Evolutionary conservation across 805 yeast species (phyloP), one percentile per base, ranked within the genome.

Genomic region (Candida takata): DNA sequence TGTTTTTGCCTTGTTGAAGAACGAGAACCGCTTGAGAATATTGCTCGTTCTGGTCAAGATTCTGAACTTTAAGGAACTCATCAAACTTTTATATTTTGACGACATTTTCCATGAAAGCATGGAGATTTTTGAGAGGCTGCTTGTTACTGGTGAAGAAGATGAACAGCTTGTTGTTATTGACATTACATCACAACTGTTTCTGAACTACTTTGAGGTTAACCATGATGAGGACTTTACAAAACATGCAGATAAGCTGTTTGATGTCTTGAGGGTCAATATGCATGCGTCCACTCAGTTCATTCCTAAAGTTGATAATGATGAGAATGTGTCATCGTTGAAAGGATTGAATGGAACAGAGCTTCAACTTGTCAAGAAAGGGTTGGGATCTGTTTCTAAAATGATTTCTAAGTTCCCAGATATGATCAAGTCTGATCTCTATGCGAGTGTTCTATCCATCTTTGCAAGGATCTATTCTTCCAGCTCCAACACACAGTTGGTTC

Each of bases 161-260:
- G 79, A 78, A 40, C 74, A 72, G 32, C 33, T 54, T 3, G 50
- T 64, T 0, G 52, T 79, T 8, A 58, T 77, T 20, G 76, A 74
- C n/a, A 71, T 84, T 19, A 74, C 80, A 13, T 60, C 70, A 20
- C 70, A 69, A 33, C 61, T 82, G 18, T 78, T 80, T 35, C 53
- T 65, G 26, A 58, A 67, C 13, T 70, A 69, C 45, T 61, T 69
- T 19, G 61, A 53, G 21, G 36, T 35, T 4, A 54, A 56, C 13
- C 42, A 55, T 2, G 56, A 60, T 2, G 74, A 70, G 8, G 67
- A 62, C 25, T 62, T 76, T 37, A 61, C 70, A 24, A 58, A 64
- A 20, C 79, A 77, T 34, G 79, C 84, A 36, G 95, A 85, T 47
- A 85, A 84, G 49, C 60, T 86, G 29, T 85, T 90, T 55, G 97